Base-by-base conservation (phyloP, 108 stramenopile genomes). In the Asterionellopsis glacialis region DNA sequence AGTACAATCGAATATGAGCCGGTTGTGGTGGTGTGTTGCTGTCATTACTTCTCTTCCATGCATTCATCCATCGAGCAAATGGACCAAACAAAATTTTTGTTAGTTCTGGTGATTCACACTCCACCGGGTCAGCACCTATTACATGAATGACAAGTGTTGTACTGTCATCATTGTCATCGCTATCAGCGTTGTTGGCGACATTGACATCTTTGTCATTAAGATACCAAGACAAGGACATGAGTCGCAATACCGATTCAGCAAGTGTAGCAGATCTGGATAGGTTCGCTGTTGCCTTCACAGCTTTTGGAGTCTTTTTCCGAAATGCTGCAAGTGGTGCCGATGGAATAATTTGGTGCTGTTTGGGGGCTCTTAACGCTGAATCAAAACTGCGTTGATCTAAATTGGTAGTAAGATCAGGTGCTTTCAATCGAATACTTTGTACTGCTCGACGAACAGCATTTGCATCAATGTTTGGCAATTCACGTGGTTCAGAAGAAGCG, bases 111-210 rank as follows among this genome's bases (percentile, higher is more conserved):
- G 79, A 73, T 28, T 77, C 62, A 59, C 87, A 88, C 68, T 93
- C 91, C 3, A 87, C 80, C 51, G 69, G 64, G 70, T 93, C 91
- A 19, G 81, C 83, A 21, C 91, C 91, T 27, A 93, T 67, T 9
- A 89, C 65, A 57, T 93, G 84, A 48, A 93, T 74, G 55, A 71
- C 54, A 19, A 88, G 57, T 19, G 42, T 63, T 33, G 64, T 65
- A 10, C 41, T 27, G 40, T 55, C 61, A 23, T 45, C 19, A 5
- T 2, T 33, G 7, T 7, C 33, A 33, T 33, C 33, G n/a, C n/a
- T n/a, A 33, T 33, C 33, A 2, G 33, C 42, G 51, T 60, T 49
- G 38, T 41, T 68, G 33, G 56, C 59, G 1, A 66, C 45, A 28
- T 64, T 60, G 33, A 33, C 2, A 33, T 33, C 33, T 7, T 33